phyloP scores from a whole-genome alignment of 2,329 filamentous ascomycete species.

The Aplosporella prunicola region DNA sequence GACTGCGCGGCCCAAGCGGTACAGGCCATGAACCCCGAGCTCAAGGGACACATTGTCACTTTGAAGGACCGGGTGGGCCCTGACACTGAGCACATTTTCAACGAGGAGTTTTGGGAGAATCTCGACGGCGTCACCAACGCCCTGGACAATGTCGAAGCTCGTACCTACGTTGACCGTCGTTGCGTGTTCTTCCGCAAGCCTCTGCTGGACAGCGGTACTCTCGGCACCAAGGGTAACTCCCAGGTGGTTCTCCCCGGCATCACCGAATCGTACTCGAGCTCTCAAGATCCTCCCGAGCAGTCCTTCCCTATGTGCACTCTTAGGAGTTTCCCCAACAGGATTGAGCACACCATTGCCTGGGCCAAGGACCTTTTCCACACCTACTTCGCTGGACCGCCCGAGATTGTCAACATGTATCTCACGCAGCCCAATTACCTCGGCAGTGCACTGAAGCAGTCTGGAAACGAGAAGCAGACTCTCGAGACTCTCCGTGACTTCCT shows the following conservation, averaged over 20 bases:
- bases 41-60: slow-evolving; percentile 74
- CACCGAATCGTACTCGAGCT: slow-evolving; percentile 95
- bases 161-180: slow-evolving; percentile 89
- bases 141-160: slow-evolving; percentile 91
- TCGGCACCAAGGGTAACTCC: slow-evolving; percentile 98
- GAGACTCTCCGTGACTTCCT: slow-evolving; percentile 86
- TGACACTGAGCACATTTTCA: slow-evolving; percentile 90
- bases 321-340: slow-evolving; percentile 93
- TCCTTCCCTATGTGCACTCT: slow-evolving; percentile 99
- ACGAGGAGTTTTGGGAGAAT: slow-evolving; percentile 80
- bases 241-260: slow-evolving; percentile 86
- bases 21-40: slow-evolving; percentile 88
- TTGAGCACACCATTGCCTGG: slow-evolving; percentile 98
- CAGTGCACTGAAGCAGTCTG: slow-evolving; percentile 78
- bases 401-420: slow-evolving; percentile 90
- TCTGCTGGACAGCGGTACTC: slow-evolving; percentile 87
- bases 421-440: slow-evolving; percentile 86
- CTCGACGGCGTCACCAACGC: slow-evolving; percentile 94
- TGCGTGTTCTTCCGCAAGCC: slow-evolving; percentile 99
- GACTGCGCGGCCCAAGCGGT: slow-evolving; percentile 87
- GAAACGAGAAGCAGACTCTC: slow-evolving; percentile 87
- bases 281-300: slow-evolving; percentile 94
- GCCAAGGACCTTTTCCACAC: slow-evolving; percentile 91
- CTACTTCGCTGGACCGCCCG: slow-evolving; percentile 85
- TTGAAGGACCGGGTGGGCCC: slow-evolving; percentile 82